These are phyloP conservation scores for Gossypium gossypioides DNA, from an alignment of 441 rosid genomes.

Conservation along the genomic window DNA sequence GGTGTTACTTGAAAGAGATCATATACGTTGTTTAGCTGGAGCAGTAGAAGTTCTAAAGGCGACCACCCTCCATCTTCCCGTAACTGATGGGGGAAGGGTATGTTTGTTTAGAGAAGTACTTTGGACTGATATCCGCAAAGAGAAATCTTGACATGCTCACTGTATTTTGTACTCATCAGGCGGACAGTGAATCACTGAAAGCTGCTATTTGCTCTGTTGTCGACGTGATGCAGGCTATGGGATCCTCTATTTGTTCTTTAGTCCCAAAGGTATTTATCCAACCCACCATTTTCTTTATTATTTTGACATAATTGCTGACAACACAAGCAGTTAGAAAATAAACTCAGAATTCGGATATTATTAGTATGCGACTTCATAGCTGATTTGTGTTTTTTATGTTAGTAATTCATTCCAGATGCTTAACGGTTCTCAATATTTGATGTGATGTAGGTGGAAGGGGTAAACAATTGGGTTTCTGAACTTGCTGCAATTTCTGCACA, in stretches of 20 bases:
- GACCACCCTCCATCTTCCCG: conserved; percentile 81
- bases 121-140: conserved; percentile 10
- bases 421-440: background rate
- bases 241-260: conserved; percentile 51
- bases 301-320: background rate
- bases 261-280: conserved; percentile 43
- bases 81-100: conserved; percentile 83
- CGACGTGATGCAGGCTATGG: conserved; percentile 62
- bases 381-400: background rate
- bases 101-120: conserved; percentile 9
- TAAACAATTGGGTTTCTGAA: conserved; percentile 42
- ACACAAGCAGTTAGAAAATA: background rate
- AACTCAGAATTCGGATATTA: background rate
- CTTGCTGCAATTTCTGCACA: conserved; percentile 39
- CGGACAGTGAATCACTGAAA: conserved; percentile 61
- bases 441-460: conserved; percentile 39
- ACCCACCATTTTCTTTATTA: background rate
- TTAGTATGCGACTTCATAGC: background rate
- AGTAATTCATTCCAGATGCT: background rate
- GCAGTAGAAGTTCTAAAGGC: conserved; percentile 81
- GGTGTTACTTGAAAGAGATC: conserved; percentile 76
- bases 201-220: conserved; percentile 77
- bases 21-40: conserved; percentile 62
- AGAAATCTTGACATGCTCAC: conserved; percentile 21
- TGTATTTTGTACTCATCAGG: conserved; percentile 36